A percentile compares a stretch with the other conserved stretches of the same genome.
Evolutionary conservation across 108 stramenopile genomes (phyloP).

Genomic region (Conticribra weissflogii): DNA sequence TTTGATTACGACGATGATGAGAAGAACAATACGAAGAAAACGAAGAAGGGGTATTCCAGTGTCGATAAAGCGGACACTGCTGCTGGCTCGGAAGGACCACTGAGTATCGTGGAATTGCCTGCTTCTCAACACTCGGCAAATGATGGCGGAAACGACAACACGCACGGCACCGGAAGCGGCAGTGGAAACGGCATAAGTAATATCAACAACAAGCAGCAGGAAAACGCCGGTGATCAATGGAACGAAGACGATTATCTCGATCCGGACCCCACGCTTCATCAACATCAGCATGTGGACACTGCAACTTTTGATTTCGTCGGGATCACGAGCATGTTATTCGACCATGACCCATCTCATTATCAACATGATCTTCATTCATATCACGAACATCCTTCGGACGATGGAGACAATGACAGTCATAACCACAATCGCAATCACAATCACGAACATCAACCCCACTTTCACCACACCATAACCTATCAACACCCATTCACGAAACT

Average conservation of each 20-base stretch:
- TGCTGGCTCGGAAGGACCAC: neutral
- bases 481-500: conserved; percentile 37
- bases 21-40: neutral
- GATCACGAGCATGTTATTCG: conserved; percentile 62
- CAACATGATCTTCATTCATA: neutral
- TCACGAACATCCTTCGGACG: neutral
- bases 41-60: conserved; percentile 21
- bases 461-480: conserved; percentile 24
- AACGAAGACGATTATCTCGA: conserved; percentile 18
- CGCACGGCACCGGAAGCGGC: too few relatives aligned
- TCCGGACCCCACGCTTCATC: conserved; percentile 5
- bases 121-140: conserved; percentile 1
- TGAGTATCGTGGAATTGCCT: neutral
- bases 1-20: neutral
- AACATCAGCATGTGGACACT: conserved; percentile 46
- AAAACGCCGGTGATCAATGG: conserved; percentile 4
- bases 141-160: neutral
- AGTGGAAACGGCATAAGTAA: too few relatives aligned
- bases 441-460: too few relatives aligned
- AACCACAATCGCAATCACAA: conserved; percentile 11
- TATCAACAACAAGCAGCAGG: neutral
- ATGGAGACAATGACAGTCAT: neutral
- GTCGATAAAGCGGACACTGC: conserved; percentile 9
- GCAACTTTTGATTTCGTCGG: conserved; percentile 78
- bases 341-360: conserved; percentile 17